Conservation (phyloP, 177 flowering plant species). For the Telopea speciosissima region DNA sequence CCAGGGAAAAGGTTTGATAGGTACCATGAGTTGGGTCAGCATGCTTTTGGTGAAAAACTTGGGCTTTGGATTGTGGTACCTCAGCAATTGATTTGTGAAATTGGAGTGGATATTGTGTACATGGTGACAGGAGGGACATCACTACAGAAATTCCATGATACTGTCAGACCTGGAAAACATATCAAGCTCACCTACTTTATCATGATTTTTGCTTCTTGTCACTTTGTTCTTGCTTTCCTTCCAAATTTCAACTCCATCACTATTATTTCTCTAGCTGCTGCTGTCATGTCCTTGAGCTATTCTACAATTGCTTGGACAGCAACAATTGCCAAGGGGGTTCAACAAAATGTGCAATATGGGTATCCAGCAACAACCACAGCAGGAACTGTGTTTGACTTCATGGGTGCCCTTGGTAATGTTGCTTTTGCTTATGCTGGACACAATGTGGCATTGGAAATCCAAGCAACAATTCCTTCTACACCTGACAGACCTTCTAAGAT, state of each 20-base stretch:
- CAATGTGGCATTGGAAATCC: slow-evolving; percentile 11
- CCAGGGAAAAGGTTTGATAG: slow-evolving; percentile 34
- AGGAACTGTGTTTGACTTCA: slow-evolving; percentile 5
- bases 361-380: not conserved
- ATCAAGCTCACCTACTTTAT: slow-evolving; percentile 28
- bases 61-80: slow-evolving; percentile 32
- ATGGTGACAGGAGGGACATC: slow-evolving; percentile 38
- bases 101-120: slow-evolving; percentile 25
- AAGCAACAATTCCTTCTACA: slow-evolving; percentile 6
- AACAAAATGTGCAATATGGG: slow-evolving; percentile 25
- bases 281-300: slow-evolving; percentile 41
- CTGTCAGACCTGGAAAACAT: slow-evolving; percentile 11
- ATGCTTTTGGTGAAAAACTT: slow-evolving; percentile 31
- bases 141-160: slow-evolving; percentile 19
- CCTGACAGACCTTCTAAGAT: not conserved
- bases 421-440: slow-evolving; percentile 13
- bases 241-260: slow-evolving; percentile 37
- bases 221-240: slow-evolving; percentile 31
- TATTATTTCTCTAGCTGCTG: slow-evolving; percentile 29
- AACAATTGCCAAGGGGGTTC: slow-evolving; percentile 34
- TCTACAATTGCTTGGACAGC: slow-evolving; percentile 60
- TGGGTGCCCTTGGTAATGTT: slow-evolving; percentile 2
- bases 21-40: slow-evolving; percentile 33
- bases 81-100: slow-evolving; percentile 27
- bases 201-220: slow-evolving; percentile 29